Evolutionary conservation across 2,329 filamentous ascomycete species (phyloP).

Genomic region (Teratosphaeria nubilosa): DNA sequence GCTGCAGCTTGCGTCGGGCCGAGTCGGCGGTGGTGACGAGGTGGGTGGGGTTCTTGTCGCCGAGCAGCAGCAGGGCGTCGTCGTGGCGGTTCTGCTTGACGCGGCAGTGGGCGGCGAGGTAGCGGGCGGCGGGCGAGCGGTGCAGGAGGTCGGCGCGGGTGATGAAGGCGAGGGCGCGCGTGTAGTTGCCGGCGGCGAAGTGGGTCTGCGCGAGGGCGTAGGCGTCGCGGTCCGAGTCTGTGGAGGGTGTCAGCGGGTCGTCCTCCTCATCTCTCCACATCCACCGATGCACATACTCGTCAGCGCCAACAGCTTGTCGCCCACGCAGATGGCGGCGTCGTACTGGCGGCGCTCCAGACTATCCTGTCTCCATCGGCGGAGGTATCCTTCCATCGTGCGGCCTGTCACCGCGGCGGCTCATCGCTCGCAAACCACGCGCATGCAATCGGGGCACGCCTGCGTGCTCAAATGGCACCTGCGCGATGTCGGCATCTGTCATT

Average conservation of each 20-base stretch:
- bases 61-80: conserved; percentile 75
- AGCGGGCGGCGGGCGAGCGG: conserved; percentile 77
- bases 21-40: conserved; percentile 60
- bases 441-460: too few relatives aligned
- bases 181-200: conserved; percentile 91
- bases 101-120: conserved; percentile 86
- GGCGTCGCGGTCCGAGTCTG: conserved; percentile 86
- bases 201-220: conserved; percentile 98
- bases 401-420: background rate
- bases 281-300: conserved; percentile 55
- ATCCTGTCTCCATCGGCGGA: conserved; percentile 91
- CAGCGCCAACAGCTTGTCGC: conserved; percentile 89
- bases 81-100: conserved; percentile 87
- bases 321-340: conserved; percentile 92
- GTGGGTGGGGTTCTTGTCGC: conserved; percentile 88
- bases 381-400: conserved; percentile 71
- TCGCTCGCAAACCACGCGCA: background rate
- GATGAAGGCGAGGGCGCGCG: conserved; percentile 77
- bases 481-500: too few relatives aligned
- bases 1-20: conserved; percentile 60
- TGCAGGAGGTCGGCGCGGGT: conserved; percentile 71
- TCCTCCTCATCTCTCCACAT: background rate
- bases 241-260: background rate
- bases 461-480: too few relatives aligned
- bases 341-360: conserved; percentile 93